Evolutionary conservation across 1,284 basidiomycete genomes (phyloP), one percentile per base, ranked within the genome.

Genomic region (Grifola frondosa): DNA sequence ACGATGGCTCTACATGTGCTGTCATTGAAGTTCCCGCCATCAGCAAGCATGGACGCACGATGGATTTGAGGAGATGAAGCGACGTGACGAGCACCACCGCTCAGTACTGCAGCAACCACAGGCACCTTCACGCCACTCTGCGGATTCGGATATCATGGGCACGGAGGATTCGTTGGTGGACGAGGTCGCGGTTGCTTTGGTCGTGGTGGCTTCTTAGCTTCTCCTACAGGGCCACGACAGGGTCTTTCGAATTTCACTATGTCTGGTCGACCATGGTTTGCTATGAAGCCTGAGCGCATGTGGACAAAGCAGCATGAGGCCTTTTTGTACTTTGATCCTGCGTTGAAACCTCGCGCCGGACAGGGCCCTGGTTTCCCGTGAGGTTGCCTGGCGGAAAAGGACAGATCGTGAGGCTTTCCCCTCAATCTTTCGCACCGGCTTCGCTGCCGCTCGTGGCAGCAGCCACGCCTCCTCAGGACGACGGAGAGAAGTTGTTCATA

Each of bases 21-120:
- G 47, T 52, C 47, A 50, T 59, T 30, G 71, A 76, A 4, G 54
- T 73, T 16, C 77, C 78, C 9, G 80, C 80, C 12, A 75, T 84
- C 35, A 89, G 48, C 75, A 74, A 34, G 62, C 76, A 4, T 91
- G 88, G 88, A 81, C 74, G 0, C 88, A 91, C 58, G 88, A 90
- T 59, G 87, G 88, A 3, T 91, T 84, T 51, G 88, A 91, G 62
- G 86, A 91, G 68, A 78, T 91, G 78, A 86, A 79, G 64, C 74
- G 73, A 42, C 75, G 75, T 52, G 87, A 90, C 45, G 84, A 88
- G 42, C 71, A 72, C 44, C 75, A 75, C 29, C 71, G 69, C 30
- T 60, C 54, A 50, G 8, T 48, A 33, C 30, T 46, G 42, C 45
- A 54, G 44, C 49, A 57, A 44, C 48, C 53, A 24, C 40, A 54